phyloP scores from a whole-genome alignment of 257 asterid genomes.

The Ophiorrhiza pumila region DNA sequence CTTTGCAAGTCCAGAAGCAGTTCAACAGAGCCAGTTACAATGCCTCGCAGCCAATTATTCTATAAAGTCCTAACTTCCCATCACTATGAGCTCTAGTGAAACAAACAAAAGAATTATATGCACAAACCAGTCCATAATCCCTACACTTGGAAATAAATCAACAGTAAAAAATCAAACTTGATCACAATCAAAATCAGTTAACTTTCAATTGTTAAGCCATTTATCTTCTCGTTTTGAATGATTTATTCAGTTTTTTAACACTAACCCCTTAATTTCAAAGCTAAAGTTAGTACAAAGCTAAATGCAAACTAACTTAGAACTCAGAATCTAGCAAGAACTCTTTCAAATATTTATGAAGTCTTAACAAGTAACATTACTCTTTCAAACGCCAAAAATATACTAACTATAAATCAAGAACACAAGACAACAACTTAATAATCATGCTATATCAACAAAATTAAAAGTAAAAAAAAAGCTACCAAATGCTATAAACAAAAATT shows the following conservation, averaged over 20 bases:
- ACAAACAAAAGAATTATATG: not conserved
- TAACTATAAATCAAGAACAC: not conserved
- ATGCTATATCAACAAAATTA: not conserved
- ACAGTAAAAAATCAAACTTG: not conserved
- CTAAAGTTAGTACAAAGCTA: not conserved
- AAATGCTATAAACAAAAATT: not conserved
- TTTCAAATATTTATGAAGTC: not conserved
- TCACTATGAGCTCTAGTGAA: not conserved
- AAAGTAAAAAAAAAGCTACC: not conserved
- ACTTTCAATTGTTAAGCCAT: not conserved
- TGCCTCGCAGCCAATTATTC: not conserved
- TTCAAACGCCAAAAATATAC: not conserved
- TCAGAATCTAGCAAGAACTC: not conserved
- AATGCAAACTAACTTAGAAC: not conserved
- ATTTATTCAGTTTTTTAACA: not conserved
- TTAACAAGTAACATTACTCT: not conserved
- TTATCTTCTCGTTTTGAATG: not conserved
- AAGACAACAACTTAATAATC: not conserved
- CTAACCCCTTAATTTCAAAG: not conserved
- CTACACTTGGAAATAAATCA: not conserved
- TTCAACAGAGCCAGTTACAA: not conserved
- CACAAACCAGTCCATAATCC: not conserved
- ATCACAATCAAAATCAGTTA: not conserved
- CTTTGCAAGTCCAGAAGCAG: conserved; percentile 1
- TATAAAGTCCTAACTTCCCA: not conserved